These are phyloP conservation scores for Calonectria pseudoreteaudii DNA, from an alignment of 2,329 filamentous ascomycete species.

Conservation along the genomic window DNA sequence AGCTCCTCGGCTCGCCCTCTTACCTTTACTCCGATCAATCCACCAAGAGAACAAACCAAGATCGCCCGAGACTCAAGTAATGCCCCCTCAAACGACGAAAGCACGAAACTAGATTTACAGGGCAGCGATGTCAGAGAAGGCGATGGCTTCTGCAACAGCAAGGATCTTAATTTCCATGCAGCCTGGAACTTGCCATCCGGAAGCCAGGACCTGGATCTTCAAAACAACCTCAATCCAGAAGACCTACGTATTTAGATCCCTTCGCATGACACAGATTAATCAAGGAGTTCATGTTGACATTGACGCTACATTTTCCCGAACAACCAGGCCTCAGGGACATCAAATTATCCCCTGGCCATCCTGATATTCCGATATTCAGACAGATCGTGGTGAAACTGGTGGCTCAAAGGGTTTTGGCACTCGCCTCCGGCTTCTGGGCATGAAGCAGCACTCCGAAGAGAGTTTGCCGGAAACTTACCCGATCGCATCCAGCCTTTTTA, in stretches of 20 bases:
- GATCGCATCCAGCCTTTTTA: not conserved
- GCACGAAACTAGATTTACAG: conserved; percentile 43
- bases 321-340: not conserved
- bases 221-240: conserved; percentile 38
- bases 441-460: not conserved
- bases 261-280: not conserved
- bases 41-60: conserved; percentile 34
- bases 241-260: conserved; percentile 39
- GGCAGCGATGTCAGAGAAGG: conserved; percentile 40
- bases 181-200: conserved; percentile 41
- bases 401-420: not conserved
- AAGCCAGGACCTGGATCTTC: conserved; percentile 37
- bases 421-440: no score
- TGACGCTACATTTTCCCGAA: not conserved
- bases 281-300: not conserved
- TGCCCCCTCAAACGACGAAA: conserved; percentile 13
- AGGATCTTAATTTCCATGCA: conserved; percentile 38
- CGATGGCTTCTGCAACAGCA: conserved; percentile 33
- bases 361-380: not conserved
- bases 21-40: conserved; percentile 47
- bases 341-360: not conserved
- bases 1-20: conserved; percentile 40
- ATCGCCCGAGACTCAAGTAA: conserved; percentile 28
- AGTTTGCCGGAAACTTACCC: not conserved
- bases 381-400: not conserved